Base-by-base conservation (phyloP, 2,329 filamentous ascomycete genomes). In the Fusarium xylarioides region DNA sequence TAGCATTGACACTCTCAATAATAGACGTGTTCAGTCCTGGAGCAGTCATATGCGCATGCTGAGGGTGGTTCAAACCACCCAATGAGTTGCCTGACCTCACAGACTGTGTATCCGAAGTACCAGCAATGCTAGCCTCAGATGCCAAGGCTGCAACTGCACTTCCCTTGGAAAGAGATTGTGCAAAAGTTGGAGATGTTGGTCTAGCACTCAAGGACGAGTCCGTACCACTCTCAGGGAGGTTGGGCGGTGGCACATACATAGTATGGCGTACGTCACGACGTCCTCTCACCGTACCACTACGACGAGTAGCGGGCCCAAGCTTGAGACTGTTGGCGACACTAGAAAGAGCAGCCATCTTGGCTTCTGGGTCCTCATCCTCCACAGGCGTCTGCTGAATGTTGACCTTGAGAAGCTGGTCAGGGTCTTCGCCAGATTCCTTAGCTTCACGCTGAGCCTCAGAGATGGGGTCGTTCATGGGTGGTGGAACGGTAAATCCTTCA, bases 251-350 rank as follows among this genome's bases (percentile, higher is more conserved):
- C 71, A 95, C 87, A 79, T 96, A 95, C 61, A 97, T 91, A 3
- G 95, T 98, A 82, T 97, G 97, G 66, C 95, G 90, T 71, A 97
- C 94, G 80, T 98, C 95, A 79, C 96, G 90, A 68, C 96, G 92
- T 57, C 96, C 96, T 74, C 96, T 90, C 21, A 97, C 86, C 19
- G 95, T 98, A 50, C 93, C 92, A 19, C 89, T 85, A 77, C 91
- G 92, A 32, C 92, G 89, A 63, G 89, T 88, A 26, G 94, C 90
- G 63, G 91, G 88, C 32, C 90, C 86, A 77, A 87, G 82, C 63
- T 91, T 91, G 42, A 97, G 84, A 5, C 91, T 92, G 76, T 91
- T 94, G 35, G 91, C 91, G 53, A 96, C 91, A 76, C 88, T 95
- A 7, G 92, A 92, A 55, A 95, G 82, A 5, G 93, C 93, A 26